Base-by-base conservation (phyloP, 768 basidiomycete genomes). In the Rhodotorula kratochvilovae region DNA sequence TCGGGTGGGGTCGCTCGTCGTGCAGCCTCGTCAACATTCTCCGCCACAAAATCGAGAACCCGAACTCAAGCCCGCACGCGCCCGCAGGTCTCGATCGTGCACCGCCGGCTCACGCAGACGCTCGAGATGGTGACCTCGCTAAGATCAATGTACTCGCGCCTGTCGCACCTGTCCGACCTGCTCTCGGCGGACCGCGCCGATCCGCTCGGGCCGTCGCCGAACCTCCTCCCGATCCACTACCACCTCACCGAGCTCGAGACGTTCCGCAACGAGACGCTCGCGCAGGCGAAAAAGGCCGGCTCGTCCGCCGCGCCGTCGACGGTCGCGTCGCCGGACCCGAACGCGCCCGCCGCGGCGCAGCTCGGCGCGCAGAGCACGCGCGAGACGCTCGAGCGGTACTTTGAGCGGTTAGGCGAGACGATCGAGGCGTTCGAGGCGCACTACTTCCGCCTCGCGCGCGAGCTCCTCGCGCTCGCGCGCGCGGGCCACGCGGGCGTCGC, bases 61-160 rank as follows among this genome's bases (percentile, higher is more conserved):
- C 33, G 35, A 31, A 31, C 23, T 45, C 50, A n/a, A 16, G 46
- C 17, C 46, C 12, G 2, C 23, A 16, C 31, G 36, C 10, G 27
- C 42, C 7, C 36, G 21, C 73, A 97, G 93, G 93, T 96, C 5
- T 97, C 95, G 11, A 87, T 90, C 83, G 90, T 98, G 4, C 95
- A 98, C 80, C 86, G 94, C 15, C 93, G 95, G 79, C 94, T 98
- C 76, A 87, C 92, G 72, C 90, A 90, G 66, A 96, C 93, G 1
- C 91, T 94, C 79, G 92, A 95, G 75, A 94, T 96, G 88, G 90
- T 97, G 74, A 88, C 88, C 76, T 95, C 94, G 77, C 85, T 98
- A 53, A 83, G 91, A n/a, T 89, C 90, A 62, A 96, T 98, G 91
- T 88, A 89, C 74, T 84, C 87, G 33, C 89, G 89, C 78, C 86